phyloP scores from a whole-genome alignment of 2,329 filamentous ascomycete species.

The Cercospora sp. region DNA sequence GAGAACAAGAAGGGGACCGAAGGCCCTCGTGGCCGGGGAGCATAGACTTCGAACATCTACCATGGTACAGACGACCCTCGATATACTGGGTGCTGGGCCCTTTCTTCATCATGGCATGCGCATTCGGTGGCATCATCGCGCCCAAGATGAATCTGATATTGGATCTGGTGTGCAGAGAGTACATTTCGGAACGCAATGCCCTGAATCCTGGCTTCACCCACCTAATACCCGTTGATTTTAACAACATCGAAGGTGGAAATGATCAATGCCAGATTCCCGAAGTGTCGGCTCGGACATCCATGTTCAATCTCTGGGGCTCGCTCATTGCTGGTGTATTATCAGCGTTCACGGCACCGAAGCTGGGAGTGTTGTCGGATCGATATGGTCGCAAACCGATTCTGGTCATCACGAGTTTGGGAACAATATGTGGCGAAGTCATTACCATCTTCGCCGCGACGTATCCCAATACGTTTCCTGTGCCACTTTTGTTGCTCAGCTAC shows the following conservation, averaged over 20 bases:
- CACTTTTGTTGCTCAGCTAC: conserved; percentile 74
- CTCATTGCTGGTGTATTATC: conserved; percentile 75
- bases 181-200: conserved; percentile 67
- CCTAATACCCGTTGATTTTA: conserved; percentile 65
- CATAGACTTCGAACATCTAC: conserved; percentile 59
- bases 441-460: conserved; percentile 76
- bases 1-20: conserved; percentile 27
- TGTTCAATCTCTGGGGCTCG: conserved; percentile 74
- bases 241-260: conserved; percentile 59
- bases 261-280: conserved; percentile 76
- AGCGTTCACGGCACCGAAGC: conserved; percentile 75
- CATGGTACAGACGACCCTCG: conserved; percentile 65
- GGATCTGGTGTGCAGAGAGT: conserved; percentile 77
- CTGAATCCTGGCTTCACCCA: conserved; percentile 54
- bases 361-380: conserved; percentile 83
- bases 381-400: conserved; percentile 78
- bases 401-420: conserved; percentile 70
- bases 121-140: conserved; percentile 81
- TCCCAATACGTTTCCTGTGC: conserved; percentile 70
- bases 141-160: conserved; percentile 87
- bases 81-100: conserved; percentile 81
- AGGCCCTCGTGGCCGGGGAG: conserved; percentile 29
- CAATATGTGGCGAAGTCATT: conserved; percentile 70
- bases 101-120: conserved; percentile 77
- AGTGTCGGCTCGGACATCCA: conserved; percentile 73